These are phyloP conservation scores for Sordariomycetes sp. DNA, from an alignment of 2,329 filamentous ascomycete species.

Conservation along the genomic window DNA sequence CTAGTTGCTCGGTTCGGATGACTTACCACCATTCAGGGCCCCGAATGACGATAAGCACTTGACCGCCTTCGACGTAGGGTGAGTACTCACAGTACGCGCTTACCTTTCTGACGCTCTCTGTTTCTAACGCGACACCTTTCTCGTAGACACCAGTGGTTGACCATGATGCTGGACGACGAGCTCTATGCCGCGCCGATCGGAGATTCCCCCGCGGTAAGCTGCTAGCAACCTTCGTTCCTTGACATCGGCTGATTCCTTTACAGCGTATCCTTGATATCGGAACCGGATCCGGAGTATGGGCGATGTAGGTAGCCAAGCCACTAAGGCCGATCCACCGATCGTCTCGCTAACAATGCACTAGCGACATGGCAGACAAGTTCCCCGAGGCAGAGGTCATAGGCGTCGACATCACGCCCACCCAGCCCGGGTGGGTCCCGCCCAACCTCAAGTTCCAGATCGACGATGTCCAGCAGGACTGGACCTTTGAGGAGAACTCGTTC, in stretches of 20 bases:
- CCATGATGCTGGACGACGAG: slow-evolving; percentile 12
- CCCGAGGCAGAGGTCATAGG: slow-evolving; percentile 36
- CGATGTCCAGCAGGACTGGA: slow-evolving; percentile 43
- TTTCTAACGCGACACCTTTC: not conserved
- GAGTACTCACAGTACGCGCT: not conserved
- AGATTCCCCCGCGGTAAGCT: slow-evolving; percentile 9
- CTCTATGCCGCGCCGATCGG: slow-evolving; percentile 14
- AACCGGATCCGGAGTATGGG: slow-evolving; percentile 48
- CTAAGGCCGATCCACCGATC: not conserved
- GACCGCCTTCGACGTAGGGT: slow-evolving; percentile 13
- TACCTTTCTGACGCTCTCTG: not conserved
- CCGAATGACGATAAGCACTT: slow-evolving; percentile 16
- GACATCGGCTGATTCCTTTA: not conserved
- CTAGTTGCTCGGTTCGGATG: slow-evolving; percentile 8
- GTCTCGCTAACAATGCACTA: not conserved
- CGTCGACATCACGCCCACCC: slow-evolving; percentile 47
- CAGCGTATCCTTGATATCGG: slow-evolving; percentile 32
- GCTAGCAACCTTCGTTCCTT: not conserved
- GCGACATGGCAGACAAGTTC: slow-evolving; percentile 24
- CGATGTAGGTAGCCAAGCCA: slow-evolving; percentile 27
- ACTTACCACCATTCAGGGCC: slow-evolving; percentile 10
- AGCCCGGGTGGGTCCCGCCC: slow-evolving; percentile 43
- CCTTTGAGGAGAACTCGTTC: slow-evolving; percentile 33
- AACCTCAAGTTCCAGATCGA: slow-evolving; percentile 58
- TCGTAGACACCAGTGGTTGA: slow-evolving; percentile 13